Evolutionary conservation across 2,329 filamentous ascomycete genomes (phyloP).

Genomic region (Pseudocercospora fijiensis): DNA sequence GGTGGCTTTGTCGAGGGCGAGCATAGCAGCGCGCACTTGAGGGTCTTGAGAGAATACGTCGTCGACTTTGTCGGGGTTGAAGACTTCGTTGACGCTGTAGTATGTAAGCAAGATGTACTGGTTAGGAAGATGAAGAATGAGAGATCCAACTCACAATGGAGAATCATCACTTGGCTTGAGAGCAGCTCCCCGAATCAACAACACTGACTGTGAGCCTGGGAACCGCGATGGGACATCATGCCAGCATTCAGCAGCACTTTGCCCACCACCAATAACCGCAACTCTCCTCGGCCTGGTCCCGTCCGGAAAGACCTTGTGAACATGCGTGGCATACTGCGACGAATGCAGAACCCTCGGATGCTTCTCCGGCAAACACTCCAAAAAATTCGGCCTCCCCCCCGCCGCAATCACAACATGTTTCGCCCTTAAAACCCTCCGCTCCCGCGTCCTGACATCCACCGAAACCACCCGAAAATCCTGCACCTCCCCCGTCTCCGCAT

Average conservation of each 20-base stretch:
- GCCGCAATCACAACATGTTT: constrained; percentile 70
- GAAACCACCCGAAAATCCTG: constrained; percentile 68
- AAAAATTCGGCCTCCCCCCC: constrained; percentile 69
- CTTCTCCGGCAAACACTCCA: constrained; percentile 64
- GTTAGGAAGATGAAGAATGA: too few species aligned
- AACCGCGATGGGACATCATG: constrained; percentile 80
- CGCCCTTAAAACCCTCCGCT: constrained; percentile 54
- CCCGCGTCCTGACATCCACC: constrained; percentile 59
- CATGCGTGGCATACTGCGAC: constrained; percentile 72
- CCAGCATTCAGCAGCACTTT: constrained; percentile 94
- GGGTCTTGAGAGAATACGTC: constrained; percentile 68
- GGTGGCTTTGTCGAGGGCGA: constrained; percentile 74
- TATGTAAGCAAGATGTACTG: constrained; percentile 44
- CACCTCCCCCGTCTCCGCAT: constrained; percentile 54
- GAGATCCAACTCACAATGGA: constrained; percentile 72
- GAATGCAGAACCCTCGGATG: constrained; percentile 81
- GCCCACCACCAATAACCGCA: constrained; percentile 82
- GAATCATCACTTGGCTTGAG: constrained; percentile 91
- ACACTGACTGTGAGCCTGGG: constrained; percentile 72
- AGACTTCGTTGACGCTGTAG: constrained; percentile 78
- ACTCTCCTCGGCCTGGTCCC: constrained; percentile 64
- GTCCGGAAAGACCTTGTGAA: constrained; percentile 60
- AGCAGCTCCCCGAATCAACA: constrained; percentile 81
- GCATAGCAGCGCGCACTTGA: constrained; percentile 58
- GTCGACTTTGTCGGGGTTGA: constrained; percentile 84